Percentiles rank a stretch among this genome's conserved stretches.
Evolutionary conservation across 208 protist species (phyloP).

Genomic region (Balamuthia mandrillaris): DNA sequence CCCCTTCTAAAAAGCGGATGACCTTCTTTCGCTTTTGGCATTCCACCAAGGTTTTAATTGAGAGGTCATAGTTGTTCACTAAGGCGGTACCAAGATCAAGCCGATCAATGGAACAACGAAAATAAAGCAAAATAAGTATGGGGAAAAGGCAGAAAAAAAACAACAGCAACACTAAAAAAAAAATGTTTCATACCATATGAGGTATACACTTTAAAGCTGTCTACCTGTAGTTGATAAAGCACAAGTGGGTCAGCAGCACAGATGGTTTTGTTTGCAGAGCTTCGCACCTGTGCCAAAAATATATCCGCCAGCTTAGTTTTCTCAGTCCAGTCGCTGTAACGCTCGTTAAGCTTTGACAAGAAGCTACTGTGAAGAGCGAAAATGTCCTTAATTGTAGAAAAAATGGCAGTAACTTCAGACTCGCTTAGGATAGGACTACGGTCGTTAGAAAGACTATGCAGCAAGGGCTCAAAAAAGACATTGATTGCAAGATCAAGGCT

Average conservation of each 20-base stretch:
- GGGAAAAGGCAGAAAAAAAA: neutral
- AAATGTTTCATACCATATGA: neutral
- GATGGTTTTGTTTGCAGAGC: too few species aligned
- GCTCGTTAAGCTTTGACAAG: too few species aligned
- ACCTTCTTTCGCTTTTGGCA: constrained; percentile 14
- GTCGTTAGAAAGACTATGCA: too few species aligned
- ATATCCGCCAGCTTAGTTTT: neutral
- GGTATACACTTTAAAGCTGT: neutral
- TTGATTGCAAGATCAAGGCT: too few species aligned
- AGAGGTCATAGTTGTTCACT: constrained; percentile 27
- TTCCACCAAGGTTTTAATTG: neutral
- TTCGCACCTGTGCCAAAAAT: neutral
- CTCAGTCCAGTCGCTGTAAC: too few species aligned
- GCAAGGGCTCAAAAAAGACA: too few species aligned
- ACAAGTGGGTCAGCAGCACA: too few species aligned
- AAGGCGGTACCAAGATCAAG: neutral
- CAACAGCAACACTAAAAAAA: neutral
- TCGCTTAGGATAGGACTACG: too few species aligned
- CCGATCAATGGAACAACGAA: neutral
- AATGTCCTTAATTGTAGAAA: constrained; percentile 23
- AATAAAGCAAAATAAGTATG: neutral
- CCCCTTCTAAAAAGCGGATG: neutral
- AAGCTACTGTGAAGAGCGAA: neutral
- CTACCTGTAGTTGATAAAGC: neutral
- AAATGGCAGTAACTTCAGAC: neutral